Conservation (phyloP, 306 rosid species). For the Trichosanthes cucumerina region DNA sequence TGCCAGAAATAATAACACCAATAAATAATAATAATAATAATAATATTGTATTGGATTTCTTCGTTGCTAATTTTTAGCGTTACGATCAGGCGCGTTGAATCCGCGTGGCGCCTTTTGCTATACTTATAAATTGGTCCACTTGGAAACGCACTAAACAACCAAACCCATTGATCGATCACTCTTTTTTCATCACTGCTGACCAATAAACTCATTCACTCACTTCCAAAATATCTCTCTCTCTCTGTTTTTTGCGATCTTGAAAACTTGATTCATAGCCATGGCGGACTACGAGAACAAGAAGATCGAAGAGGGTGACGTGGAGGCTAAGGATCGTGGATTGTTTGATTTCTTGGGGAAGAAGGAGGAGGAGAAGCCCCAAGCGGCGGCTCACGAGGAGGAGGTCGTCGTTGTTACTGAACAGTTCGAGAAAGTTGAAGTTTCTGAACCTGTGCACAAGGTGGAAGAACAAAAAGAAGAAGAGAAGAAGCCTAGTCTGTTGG, state of each 20-base stretch:
- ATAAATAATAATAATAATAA: background rate
- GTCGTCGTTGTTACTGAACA: background rate
- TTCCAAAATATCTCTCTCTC: background rate
- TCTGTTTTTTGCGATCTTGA: background rate
- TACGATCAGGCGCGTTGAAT: background rate
- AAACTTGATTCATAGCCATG: conserved; percentile 22
- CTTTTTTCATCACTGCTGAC: background rate
- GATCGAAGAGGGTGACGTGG: conserved; percentile 26
- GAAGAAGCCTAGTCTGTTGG: conserved; percentile 22
- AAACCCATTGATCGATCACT: background rate
- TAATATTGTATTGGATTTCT: background rate
- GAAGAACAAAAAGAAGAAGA: conserved; percentile 5
- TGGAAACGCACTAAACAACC: background rate
- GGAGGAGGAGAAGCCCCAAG: conserved; percentile 14
- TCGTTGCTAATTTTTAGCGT: background rate
- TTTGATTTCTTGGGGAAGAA: conserved; percentile 58
- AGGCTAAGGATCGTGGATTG: conserved; percentile 57
- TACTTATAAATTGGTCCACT: background rate
- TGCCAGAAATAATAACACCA: no score
- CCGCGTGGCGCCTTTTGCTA: background rate
- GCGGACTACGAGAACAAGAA: conserved; percentile 53
- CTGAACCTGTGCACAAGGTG: conserved; percentile 5
- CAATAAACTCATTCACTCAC: background rate
- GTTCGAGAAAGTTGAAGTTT: conserved; percentile 17
- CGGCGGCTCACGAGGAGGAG: conserved; percentile 14